Conservation (phyloP, 495 filamentous ascomycete genomes). For the Trypethelium eluteriae region DNA sequence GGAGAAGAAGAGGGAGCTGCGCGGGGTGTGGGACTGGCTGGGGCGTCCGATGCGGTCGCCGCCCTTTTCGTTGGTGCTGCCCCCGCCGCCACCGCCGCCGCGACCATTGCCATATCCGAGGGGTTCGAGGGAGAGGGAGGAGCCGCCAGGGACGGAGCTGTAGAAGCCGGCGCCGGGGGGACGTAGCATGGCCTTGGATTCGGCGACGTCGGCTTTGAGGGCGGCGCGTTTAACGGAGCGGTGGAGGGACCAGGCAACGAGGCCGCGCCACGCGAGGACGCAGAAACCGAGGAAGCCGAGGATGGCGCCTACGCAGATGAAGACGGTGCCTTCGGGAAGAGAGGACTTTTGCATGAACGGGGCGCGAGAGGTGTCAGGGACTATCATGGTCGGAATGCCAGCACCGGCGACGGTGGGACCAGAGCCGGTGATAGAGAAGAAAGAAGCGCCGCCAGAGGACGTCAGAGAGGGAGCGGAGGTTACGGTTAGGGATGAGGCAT, state of each 20-base stretch:
- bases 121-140: conserved; percentile 38
- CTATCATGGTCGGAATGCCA: conserved; percentile 51
- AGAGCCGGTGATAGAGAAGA: conserved; percentile 31
- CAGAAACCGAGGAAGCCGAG: conserved; percentile 73
- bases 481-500: conserved; percentile 3
- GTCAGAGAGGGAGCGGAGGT: conserved; percentile 21
- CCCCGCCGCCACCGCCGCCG: conserved; percentile 7
- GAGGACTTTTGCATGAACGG: conserved; percentile 94
- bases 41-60: conserved; percentile 1
- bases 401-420: conserved; percentile 43
- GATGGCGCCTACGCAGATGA: conserved; percentile 85
- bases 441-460: conserved; percentile 22
- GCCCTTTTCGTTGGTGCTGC: not conserved
- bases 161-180: conserved; percentile 34
- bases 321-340: conserved; percentile 88
- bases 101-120: conserved; percentile 38
- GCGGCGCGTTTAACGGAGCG: conserved; percentile 79
- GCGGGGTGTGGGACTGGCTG: conserved; percentile 27
- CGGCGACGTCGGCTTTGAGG: conserved; percentile 56
- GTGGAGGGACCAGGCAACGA: conserved; percentile 88
- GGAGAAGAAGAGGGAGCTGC: conserved; percentile 78
- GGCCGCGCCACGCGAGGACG: conserved; percentile 77
- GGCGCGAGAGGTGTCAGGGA: conserved; percentile 75
- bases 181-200: conserved; percentile 51
- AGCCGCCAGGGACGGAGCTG: conserved; percentile 19